Evolutionary conservation across 768 basidiomycete species (phyloP), one percentile per base, ranked within the genome.

Genomic region (Boletellus ananas): DNA sequence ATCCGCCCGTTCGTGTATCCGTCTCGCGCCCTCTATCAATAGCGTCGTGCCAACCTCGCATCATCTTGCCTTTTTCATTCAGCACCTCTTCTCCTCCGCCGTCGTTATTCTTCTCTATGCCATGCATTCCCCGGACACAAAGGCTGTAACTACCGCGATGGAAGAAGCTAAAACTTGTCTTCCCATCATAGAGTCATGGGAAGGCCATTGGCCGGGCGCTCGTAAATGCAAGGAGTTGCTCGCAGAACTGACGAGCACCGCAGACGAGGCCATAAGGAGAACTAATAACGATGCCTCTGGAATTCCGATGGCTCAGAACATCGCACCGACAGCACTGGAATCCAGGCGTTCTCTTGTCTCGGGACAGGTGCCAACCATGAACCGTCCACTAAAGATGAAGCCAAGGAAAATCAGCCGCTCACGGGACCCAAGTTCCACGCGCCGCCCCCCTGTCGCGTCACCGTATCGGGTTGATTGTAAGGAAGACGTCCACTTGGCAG

Each of bases 31-130:
- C 34, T 87, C 88, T 3, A 87, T 92, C 74, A 87, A 81, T 64
- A 83, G 87, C 59, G 80, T 85, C 41, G 89, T 93, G 2, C 89
- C 90, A 9, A 78, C 87, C 12, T 92, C 91, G 13, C 90, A 91
- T 58, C 88, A 91, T 64, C 77, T 92, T 38, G 88, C 90, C 4
- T 90, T 91, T 70, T 91, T 87, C 76, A 89, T 92, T 36, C 91
- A 94, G 58, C 88, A 89, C 57, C 75, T 93, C 20, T 92, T 92
- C 74, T 91, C 89, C 61, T 92, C 87, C 34, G 87, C 88, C 2
- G 89, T 90, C 50, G 89, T 94, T 63, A 82, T 90, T 49, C 70
- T 92, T 46, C 73, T 94, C 7, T 91, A 85, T 63, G 86, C 90
- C 31, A 92, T 93, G 88, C 90, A 91, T 65, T 79, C 83, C 5